Evolutionary conservation across 108 stramenopile genomes (phyloP), one percentile per base, ranked within the genome.

Genomic region (Schizochytrium sp.): DNA sequence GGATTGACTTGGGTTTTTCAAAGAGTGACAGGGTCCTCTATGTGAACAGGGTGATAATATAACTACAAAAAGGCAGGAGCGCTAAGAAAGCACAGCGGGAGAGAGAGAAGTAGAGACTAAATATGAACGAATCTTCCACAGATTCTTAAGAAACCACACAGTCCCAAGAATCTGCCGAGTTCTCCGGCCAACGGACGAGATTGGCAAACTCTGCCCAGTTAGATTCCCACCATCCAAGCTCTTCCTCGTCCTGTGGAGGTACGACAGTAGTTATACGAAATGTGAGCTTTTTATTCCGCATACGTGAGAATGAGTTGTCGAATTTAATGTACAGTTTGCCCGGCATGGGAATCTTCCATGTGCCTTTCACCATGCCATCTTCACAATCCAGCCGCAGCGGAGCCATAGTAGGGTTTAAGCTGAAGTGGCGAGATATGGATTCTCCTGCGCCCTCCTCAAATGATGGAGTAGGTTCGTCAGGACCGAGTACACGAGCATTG

Each of bases 181-280:
- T 38, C 0, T 46, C 38, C 49, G 73, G 73, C 73, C 73, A 83
- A n/a, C 50, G 46, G 5, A 53, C 73, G 28, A 53, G 73, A 4
- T 83, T 83, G 46, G 73, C 73, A 19, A 83, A 83, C 50, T 83
- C 73, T 17, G 28, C 49, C 73, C 73, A 83, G 50, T 83, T 83
- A 0, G 73, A 83, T 38, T 83, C 73, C 73, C 73, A 83, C 73
- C 73, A 83, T 12, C 15, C 13, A 8, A 83, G 46, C 50, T 83
- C 73, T 50, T 53, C 73, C 45, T 47, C 49, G 50, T 83, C 73
- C 13, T 83, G 49, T 8, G 73, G 73, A 42, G 73, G 73, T 5
- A 53, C 15, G 13, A 83, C 73, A 7, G 73, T 53, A n/a, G 50
- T 53, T n/a, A 83, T 83, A 4, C 73, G 46, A 53, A 53, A 83